Evolutionary conservation across 371 early-diverging fungal genomes (phyloP), one percentile per base, ranked within the genome.

Genomic region (Actinomucor elegans): DNA sequence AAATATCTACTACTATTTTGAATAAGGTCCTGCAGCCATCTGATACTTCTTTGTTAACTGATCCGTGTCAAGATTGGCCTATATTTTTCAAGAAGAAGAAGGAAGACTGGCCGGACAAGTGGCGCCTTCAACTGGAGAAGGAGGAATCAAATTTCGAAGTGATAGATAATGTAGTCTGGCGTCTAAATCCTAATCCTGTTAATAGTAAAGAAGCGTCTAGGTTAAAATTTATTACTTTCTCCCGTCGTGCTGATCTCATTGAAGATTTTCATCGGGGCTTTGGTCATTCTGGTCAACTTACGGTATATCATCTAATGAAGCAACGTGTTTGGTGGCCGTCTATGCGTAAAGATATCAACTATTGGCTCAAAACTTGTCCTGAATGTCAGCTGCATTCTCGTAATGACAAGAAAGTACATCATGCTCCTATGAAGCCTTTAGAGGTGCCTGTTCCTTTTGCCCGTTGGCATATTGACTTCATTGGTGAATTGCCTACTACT

Each of bases 401-500:
- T 20, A 29, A 48, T n/a, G n/a, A n/a, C n/a, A 14, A 26, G 38
- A 43, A 20, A n/a, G 29, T 18, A 10, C 33, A 56, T 3, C 24
- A 61, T 42, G 32, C 27, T 21, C 36, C 48, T 17, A 31, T 44
- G 62, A 28, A 52, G 18, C 52, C 52, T 4, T 17, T 55, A 18
- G 52, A 55, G 27, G 44, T 53, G 2, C 53, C 53, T 12, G 5
- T 37, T 2, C 35, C 45, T 2, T 54, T 54, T 32, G 31, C 47
- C 4, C 45, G 51, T n/a, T 53, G 53, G 53, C 52, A 52, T n/a
- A 2, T 52, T 5, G 43, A 62, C 41, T 62, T 63, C 32, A 46
- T 65, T 36, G 60, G 60, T 0, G 60, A 65, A 44, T 32, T 65
- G 1, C 60, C 60, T 8, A 31, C n/a, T 0, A 45, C 46, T 8